Conservation (phyloP, 1,284 basidiomycete genomes). For the Meira nashicola region DNA sequence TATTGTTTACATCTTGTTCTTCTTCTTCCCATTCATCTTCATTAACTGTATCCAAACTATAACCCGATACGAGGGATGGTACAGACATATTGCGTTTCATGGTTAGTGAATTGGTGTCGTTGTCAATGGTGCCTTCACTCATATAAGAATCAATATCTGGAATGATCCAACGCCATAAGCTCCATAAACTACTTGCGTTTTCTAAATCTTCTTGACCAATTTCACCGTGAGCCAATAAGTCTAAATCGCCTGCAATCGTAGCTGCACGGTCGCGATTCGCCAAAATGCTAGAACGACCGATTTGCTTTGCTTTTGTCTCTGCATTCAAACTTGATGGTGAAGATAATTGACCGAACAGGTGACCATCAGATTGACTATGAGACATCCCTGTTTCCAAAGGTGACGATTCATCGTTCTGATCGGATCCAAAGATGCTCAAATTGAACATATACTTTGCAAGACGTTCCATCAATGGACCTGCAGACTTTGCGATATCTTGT, state of each 20-base stretch:
- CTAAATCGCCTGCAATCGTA: neutral
- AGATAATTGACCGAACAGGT: neutral
- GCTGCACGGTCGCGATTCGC: neutral
- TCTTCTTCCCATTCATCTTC: conserved; percentile 4
- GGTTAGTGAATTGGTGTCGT: no score
- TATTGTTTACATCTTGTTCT: neutral
- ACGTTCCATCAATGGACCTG: neutral
- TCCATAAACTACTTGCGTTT: neutral
- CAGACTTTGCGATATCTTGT: neutral
- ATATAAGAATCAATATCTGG: neutral
- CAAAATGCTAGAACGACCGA: neutral
- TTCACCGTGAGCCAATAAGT: no score
- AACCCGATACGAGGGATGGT: neutral
- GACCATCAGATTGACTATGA: neutral
- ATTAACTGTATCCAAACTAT: neutral
- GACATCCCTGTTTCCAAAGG: neutral
- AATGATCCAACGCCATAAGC: conserved; percentile 5
- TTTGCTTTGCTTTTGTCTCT: no score
- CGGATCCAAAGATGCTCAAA: neutral
- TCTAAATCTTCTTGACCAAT: no score
- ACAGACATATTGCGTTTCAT: neutral
- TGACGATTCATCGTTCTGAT: neutral
- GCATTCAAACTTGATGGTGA: neutral
- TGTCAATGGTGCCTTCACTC: no score
- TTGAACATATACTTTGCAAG: neutral